These are phyloP conservation scores for Paecilomyces niveus DNA, from an alignment of 2,329 filamentous ascomycete species.

Conservation along the genomic window DNA sequence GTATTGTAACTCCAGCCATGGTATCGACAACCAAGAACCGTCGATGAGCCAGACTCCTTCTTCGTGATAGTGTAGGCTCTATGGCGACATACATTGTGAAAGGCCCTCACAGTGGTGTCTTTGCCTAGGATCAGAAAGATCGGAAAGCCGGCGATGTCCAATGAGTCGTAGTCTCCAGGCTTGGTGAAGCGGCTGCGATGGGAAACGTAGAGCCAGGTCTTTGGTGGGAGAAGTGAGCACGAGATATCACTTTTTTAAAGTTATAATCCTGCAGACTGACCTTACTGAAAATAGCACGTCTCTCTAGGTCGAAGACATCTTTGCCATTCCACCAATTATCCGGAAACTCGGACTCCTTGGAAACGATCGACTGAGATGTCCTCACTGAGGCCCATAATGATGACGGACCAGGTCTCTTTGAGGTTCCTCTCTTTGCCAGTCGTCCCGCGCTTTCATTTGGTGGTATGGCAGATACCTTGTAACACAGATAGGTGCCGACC, in stretches of 20 bases:
- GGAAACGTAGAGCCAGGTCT: conserved; percentile 31
- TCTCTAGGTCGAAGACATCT: conserved; percentile 42
- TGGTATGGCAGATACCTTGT: neutral
- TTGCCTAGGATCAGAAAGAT: conserved; percentile 49
- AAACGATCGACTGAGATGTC: conserved; percentile 14
- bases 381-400: neutral
- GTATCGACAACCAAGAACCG: conserved; percentile 53
- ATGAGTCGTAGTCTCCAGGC: conserved; percentile 47
- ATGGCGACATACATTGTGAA: conserved; percentile 58
- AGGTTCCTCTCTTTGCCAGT: neutral
- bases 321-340: conserved; percentile 31
- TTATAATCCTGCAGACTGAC: conserved; percentile 16
- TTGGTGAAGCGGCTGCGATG: conserved; percentile 33
- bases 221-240: neutral
- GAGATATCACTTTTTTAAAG: neutral
- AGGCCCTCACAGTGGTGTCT: conserved; percentile 47
- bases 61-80: conserved; percentile 54
- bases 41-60: conserved; percentile 43
- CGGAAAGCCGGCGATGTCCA: conserved; percentile 49
- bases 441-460: neutral
- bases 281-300: conserved; percentile 44
- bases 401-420: neutral
- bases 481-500: neutral
- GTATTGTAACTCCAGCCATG: conserved; percentile 58
- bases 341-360: conserved; percentile 36